phyloP scores from a whole-genome alignment of 352 stramenopile genomes.

The Globisporangium sylvaticum region DNA sequence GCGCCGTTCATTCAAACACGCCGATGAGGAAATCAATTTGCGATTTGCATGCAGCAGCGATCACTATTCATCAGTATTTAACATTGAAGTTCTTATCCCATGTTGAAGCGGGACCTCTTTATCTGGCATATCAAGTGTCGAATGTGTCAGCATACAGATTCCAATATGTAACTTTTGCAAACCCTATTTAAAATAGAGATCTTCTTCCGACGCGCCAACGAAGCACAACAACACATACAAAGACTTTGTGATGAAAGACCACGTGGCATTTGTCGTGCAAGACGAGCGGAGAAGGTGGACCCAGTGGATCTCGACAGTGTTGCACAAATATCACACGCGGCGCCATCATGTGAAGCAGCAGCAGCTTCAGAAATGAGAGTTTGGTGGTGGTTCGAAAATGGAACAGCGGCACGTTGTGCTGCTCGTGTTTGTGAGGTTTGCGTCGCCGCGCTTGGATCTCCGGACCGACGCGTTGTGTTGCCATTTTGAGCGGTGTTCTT shows the following conservation, averaged over 20 bases:
- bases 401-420: background rate
- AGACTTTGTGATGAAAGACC: background rate
- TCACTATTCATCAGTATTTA: background rate
- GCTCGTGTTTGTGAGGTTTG: too few species aligned
- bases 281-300: too few species aligned
- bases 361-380: background rate
- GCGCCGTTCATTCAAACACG: conserved; percentile 10
- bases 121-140: background rate
- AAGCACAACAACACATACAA: background rate
- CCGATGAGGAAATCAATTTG: background rate
- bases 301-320: background rate
- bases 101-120: background rate
- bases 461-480: background rate
- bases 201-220: background rate
- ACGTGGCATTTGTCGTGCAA: too few species aligned
- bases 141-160: background rate
- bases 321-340: background rate
- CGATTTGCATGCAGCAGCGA: conserved; percentile 1
- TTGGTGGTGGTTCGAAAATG: background rate
- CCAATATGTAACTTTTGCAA: background rate
- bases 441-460: background rate
- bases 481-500: too few species aligned
- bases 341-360: background rate
- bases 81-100: background rate
- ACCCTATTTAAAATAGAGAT: background rate